Evolutionary conservation across 257 asterid genomes (phyloP), one percentile per base, ranked within the genome.

Genomic region (Orobanche coerulescens): DNA sequence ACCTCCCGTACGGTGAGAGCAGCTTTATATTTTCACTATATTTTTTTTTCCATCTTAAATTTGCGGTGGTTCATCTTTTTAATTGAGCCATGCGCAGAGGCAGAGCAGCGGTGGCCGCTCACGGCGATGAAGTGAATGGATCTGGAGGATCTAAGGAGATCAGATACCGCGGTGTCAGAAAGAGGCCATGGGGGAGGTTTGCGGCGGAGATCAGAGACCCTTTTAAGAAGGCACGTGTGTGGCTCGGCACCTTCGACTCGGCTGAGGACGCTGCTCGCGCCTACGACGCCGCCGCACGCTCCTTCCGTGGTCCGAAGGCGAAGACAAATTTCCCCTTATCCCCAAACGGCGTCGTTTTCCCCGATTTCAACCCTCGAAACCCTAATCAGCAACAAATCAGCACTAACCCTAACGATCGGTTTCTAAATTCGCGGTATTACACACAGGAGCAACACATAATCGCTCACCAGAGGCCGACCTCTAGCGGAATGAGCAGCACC

Each of bases 151-250:
- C 83, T 24, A 78, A 79, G 62, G 88, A 77, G 82, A 66, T 83
- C 72, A 77, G 80, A 62, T 82, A 70, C 58, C 78, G 94, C 0
- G 94, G 94, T 5, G 94, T 85, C 3, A 68, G 94, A 24, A 85
- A 85, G 72, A 77, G 90, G 66, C 90, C 94, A 2, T 82, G 94
- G 90, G 94, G 94, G 1, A 73, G 80, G 14, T 85, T 75, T 24
- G 94, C 90, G 0, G 94, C 94, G 0, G 94, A 85, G 87, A 85
- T 85, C 73, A 76, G 94, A 47, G 90, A 85, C 78, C 94, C 94
- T 0, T 75, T 78, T 79, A 82, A 85, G 75, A 85, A 85, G 69
- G 69, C 85, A 0, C 74, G 94, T 22, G 91, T 85, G 9, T 85
- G 94, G 94, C 80, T 85, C 2, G 94, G 94, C 13, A 85, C 94